phyloP scores from a whole-genome alignment of 2,329 filamentous ascomycete species.

The Trichoderma sp. region DNA sequence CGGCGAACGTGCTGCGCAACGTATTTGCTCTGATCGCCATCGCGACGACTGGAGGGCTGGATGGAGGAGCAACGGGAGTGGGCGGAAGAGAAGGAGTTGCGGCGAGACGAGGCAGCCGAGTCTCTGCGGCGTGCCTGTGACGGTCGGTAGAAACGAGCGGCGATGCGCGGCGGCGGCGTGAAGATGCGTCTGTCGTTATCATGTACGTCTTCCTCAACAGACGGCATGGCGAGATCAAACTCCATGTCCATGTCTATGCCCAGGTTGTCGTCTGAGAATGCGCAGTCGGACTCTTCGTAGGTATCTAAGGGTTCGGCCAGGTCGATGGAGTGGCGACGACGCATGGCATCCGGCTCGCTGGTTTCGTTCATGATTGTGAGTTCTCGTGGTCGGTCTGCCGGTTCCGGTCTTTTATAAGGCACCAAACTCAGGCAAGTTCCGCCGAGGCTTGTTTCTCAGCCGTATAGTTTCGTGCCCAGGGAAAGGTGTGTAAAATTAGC shows the following conservation, averaged over 20 bases:
- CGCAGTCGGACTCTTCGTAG: slow-evolving; percentile 34
- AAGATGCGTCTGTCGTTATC: slow-evolving; percentile 41
- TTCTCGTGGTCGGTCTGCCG: neutral
- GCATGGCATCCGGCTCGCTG: slow-evolving; percentile 37
- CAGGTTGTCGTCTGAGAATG: slow-evolving; percentile 30
- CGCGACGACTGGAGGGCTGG: slow-evolving; percentile 51
- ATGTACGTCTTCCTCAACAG: slow-evolving; percentile 37
- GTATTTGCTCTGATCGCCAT: slow-evolving; percentile 67
- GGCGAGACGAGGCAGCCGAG: slow-evolving; percentile 74
- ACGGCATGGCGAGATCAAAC: slow-evolving; percentile 40
- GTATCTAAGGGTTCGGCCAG: slow-evolving; percentile 43
- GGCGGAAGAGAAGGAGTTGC: slow-evolving; percentile 75
- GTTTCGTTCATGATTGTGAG: neutral
- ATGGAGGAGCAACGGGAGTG: slow-evolving; percentile 66
- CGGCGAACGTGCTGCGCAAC: slow-evolving; percentile 76
- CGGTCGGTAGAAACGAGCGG: slow-evolving; percentile 72
- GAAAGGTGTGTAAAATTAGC: neutral
- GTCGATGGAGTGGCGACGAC: slow-evolving; percentile 41
- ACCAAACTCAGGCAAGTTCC: neutral
- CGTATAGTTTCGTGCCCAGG: neutral
- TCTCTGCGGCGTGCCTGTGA: slow-evolving; percentile 67
- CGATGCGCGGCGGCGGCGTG: slow-evolving; percentile 72
- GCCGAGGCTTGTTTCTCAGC: neutral
- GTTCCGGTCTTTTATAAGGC: neutral
- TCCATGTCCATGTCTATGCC: slow-evolving; percentile 30